Percentiles rank a stretch among this genome's conserved stretches.
phyloP scores from a whole-genome alignment of 768 basidiomycete species.

The Tremella fuciformis region DNA sequence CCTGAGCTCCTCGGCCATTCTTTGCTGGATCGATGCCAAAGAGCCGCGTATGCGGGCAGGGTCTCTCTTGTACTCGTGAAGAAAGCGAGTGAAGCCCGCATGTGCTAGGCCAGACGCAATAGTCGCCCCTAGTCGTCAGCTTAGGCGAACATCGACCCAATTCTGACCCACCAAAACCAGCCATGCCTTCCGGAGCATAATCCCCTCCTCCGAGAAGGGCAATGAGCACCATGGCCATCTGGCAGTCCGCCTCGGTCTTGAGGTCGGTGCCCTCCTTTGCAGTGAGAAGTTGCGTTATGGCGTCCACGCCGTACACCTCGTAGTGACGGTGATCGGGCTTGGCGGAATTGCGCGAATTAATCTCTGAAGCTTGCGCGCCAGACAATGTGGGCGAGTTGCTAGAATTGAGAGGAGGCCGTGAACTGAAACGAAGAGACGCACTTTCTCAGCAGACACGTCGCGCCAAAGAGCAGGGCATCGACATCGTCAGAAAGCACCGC shows the following conservation, averaged over 20 bases:
- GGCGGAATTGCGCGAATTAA: slow-evolving; percentile 13
- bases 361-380: slow-evolving; percentile 60
- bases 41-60: slow-evolving; percentile 12
- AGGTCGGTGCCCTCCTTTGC: slow-evolving; percentile 60
- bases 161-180: slow-evolving; percentile 38
- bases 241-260: slow-evolving; percentile 56
- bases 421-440: slow-evolving; percentile 45
- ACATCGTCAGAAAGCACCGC: slow-evolving; percentile 89
- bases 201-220: slow-evolving; percentile 86
- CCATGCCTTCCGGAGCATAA: slow-evolving; percentile 63
- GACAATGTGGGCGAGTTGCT: slow-evolving; percentile 46
- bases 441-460: slow-evolving; percentile 79
- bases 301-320: slow-evolving; percentile 57
- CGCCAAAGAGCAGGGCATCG: slow-evolving; percentile 87
- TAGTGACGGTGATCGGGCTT: slow-evolving; percentile 29
- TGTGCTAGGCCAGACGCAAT: slow-evolving; percentile 75
- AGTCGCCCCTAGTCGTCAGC: slow-evolving; percentile 46
- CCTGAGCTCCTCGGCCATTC: slow-evolving; percentile 36
- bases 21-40: slow-evolving; percentile 10
- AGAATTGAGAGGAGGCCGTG: neutral
- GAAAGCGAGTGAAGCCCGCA: slow-evolving; percentile 67
- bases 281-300: slow-evolving; percentile 63
- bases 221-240: slow-evolving; percentile 70
- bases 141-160: neutral
- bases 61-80: slow-evolving; percentile 21